Base-by-base conservation (phyloP, 371 early-diverging fungal genomes). In the Rhizomucor pusillus region DNA sequence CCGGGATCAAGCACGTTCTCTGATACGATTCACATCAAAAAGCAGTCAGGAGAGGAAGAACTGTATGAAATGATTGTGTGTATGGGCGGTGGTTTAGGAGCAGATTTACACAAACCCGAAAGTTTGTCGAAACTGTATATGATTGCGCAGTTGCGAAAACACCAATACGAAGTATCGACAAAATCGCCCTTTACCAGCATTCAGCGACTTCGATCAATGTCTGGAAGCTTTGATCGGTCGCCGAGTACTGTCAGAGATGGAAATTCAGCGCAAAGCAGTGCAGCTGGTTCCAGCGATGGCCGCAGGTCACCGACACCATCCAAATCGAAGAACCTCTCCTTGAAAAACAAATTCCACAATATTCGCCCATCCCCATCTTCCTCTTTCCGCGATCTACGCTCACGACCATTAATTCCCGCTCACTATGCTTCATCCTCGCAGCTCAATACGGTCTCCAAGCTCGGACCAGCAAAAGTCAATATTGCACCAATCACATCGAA, bases 21-120 rank as follows among this genome's bases (percentile, higher is more conserved):
- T 10, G 81, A 83, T 22, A 64, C 70, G 10, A 36, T 83, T 20
- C 65, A 68, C 13, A 47, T 81, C 22, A 67, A 67, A 39, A 69
- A 63, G 18, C 62, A 73, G 6, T 63, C 62, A 22, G 77, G 77
- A 7, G 66, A 65, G 19, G 64, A 68, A 11, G 73, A 73, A 49
- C 50, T 71, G 5, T 81, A 71, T 47, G 66, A 62, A 18, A 61
- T 76, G 9, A 48, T 62, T 14, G 66, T 73, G 50, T 78, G 66
- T 43, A 47, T 81, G 12, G 81, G 81, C 39, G 80, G 80, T 46
- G 81, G 78, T n/a, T 44, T 78, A 7, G 78, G 78, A 41, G 75
- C 73, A 1, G 72, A 81, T 55, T 33, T 57, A 35, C 29, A 39
- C 14, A 24, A 51, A 22, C 54, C 52, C 20, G 13, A 47, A 12